These are phyloP conservation scores for Claviceps fusiformis DNA, from an alignment of 2,329 filamentous ascomycete genomes.

Conservation along the genomic window DNA sequence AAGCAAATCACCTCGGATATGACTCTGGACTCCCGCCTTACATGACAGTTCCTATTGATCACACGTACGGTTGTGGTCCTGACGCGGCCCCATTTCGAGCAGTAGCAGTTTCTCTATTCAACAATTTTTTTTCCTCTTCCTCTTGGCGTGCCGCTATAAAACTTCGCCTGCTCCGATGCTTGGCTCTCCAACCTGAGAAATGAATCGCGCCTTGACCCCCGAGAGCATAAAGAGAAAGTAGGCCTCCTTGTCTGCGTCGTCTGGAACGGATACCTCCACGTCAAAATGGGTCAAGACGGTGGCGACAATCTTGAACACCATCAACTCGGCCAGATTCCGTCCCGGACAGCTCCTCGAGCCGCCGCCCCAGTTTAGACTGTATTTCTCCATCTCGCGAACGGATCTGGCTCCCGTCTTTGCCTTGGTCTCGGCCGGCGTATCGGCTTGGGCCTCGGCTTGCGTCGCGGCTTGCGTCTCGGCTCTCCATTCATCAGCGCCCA, in stretches of 20 bases:
- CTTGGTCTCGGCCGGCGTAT: constrained; percentile 11
- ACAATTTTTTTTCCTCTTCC: too few relatives aligned
- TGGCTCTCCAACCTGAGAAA: not conserved
- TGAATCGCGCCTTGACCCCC: constrained; percentile 29
- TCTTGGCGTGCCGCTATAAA: too few relatives aligned
- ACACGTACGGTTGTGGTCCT: too few relatives aligned
- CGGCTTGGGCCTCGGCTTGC: too few relatives aligned
- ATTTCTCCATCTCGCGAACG: constrained; percentile 30
- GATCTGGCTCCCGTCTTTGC: constrained; percentile 5
- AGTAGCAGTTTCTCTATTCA: too few relatives aligned
- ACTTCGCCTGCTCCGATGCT: too few relatives aligned
- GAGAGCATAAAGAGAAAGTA: constrained; percentile 42
- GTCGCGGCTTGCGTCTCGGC: too few relatives aligned
- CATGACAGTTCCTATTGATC: too few relatives aligned
- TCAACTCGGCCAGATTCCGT: constrained; percentile 34
- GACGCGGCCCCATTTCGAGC: too few relatives aligned
- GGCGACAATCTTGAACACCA: constrained; percentile 31
- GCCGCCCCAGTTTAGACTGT: constrained; percentile 38
- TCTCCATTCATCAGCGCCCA: constrained; percentile 10
- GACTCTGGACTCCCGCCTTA: too few relatives aligned
- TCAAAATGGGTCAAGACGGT: constrained; percentile 31
- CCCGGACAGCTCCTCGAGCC: constrained; percentile 38
- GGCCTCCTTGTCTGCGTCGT: constrained; percentile 24
- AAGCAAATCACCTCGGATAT: too few relatives aligned
- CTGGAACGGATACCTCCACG: constrained; percentile 25